These are phyloP conservation scores for Auriscalpium orientale DNA, from an alignment of 768 basidiomycete genomes.

Conservation along the genomic window DNA sequence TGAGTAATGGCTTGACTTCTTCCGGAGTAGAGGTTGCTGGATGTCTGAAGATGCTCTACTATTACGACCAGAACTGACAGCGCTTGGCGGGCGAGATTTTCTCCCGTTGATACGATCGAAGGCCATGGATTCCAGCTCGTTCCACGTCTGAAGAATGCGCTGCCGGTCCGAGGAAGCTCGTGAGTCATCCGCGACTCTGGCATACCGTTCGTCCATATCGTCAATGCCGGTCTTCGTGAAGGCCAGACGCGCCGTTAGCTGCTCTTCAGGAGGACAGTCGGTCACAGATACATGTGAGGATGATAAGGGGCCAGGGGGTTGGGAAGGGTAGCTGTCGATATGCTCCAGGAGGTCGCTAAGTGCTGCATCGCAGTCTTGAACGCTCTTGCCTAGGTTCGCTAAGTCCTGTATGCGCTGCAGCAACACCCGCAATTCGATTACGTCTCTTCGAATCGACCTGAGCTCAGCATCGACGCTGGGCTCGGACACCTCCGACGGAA, in stretches of 20 bases:
- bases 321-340: slow-evolving; percentile 73
- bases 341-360: slow-evolving; percentile 83
- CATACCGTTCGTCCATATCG: slow-evolving; percentile 35
- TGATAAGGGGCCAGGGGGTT: slow-evolving; percentile 42
- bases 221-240: slow-evolving; percentile 54
- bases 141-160: slow-evolving; percentile 74
- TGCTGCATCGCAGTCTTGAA: slow-evolving; percentile 59
- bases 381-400: slow-evolving; percentile 40
- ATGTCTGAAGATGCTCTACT: slow-evolving; percentile 40
- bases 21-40: slow-evolving; percentile 15
- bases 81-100: slow-evolving; percentile 61
- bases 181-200: slow-evolving; percentile 44
- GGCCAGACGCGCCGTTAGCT: slow-evolving; percentile 50
- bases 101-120: slow-evolving; percentile 53
- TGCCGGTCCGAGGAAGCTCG: slow-evolving; percentile 53
- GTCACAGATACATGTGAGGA: slow-evolving; percentile 39
- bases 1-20: slow-evolving; percentile 31
- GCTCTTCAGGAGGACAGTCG: slow-evolving; percentile 52
- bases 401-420: slow-evolving; percentile 47
- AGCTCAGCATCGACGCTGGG: slow-evolving; percentile 48
- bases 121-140: slow-evolving; percentile 76
- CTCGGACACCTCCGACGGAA: slow-evolving; percentile 36
- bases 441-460: slow-evolving; percentile 50
- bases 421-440: slow-evolving; percentile 41
- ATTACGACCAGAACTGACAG: slow-evolving; percentile 54